These are phyloP conservation scores for Inonotus hispidus DNA, from an alignment of 1,284 basidiomycete genomes.

Conservation along the genomic window DNA sequence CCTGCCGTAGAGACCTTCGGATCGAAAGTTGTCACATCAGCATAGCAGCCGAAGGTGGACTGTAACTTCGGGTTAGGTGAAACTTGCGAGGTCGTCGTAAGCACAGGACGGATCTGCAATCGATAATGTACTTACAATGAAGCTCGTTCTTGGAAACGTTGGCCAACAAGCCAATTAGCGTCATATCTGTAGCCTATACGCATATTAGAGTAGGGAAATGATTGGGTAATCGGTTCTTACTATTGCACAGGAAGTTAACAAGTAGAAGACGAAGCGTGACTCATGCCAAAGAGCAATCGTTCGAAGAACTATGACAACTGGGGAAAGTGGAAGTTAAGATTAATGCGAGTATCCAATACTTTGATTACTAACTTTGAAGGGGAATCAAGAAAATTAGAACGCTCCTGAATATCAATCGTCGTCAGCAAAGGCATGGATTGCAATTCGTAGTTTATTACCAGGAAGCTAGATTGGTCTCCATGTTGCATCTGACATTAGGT, in stretches of 20 bases:
- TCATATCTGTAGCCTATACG: neutral
- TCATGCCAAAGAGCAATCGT: constrained; percentile 3
- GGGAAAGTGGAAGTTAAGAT: neutral
- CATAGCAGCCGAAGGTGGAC: neutral
- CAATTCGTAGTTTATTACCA: neutral
- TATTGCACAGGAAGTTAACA: neutral
- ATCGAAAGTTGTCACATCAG: neutral
- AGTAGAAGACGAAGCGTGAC: neutral
- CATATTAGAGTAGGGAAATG: neutral
- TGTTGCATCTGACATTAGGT: neutral
- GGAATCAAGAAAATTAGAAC: constrained; percentile 6
- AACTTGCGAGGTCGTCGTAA: neutral
- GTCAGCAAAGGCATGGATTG: neutral
- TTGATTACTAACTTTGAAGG: neutral
- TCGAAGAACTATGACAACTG: constrained; percentile 2
- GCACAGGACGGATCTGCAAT: neutral
- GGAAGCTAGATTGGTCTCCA: neutral
- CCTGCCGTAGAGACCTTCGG: neutral
- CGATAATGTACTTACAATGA: neutral
- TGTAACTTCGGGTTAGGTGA: neutral
- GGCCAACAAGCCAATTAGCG: neutral
- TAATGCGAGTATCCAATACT: neutral
- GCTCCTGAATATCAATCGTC: neutral
- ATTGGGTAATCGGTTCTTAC: neutral
- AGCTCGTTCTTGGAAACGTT: neutral